Percentiles rank a stretch among this genome's conserved stretches.
phyloP scores from a whole-genome alignment of 208 protist species.

The Crithidia acanthocephali region DNA sequence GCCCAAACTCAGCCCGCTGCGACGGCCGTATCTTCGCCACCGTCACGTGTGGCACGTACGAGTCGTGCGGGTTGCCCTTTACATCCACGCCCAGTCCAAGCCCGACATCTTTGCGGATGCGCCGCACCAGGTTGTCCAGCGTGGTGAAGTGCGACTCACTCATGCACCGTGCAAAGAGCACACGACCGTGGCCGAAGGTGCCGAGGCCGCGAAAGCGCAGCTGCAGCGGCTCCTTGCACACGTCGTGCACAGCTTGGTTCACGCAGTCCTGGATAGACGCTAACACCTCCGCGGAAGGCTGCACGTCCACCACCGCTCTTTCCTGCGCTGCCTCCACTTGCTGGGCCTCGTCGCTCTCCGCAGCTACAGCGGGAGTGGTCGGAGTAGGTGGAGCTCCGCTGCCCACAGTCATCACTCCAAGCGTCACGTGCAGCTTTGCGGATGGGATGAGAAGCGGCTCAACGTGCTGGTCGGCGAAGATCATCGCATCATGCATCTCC shows the following conservation, averaged over 20 bases:
- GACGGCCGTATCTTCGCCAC: conserved; percentile 79
- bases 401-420: conserved; percentile 76
- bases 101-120: conserved; percentile 56
- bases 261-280: conserved; percentile 46
- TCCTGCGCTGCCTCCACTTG: neutral
- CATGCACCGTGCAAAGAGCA: conserved; percentile 75
- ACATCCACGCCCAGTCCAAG: conserved; percentile 67
- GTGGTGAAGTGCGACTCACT: conserved; percentile 65
- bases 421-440: conserved; percentile 78
- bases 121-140: conserved; percentile 63
- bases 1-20: conserved; percentile 55
- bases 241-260: conserved; percentile 43
- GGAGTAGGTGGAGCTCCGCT: neutral
- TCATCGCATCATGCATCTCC: conserved; percentile 74
- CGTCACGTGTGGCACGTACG: conserved; percentile 90
- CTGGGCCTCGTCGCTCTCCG: neutral
- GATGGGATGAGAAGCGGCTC: conserved; percentile 70
- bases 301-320: conserved; percentile 10
- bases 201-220: conserved; percentile 84
- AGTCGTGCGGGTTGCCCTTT: conserved; percentile 90
- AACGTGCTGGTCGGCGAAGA: conserved; percentile 64
- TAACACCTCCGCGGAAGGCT: conserved; percentile 19
- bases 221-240: conserved; percentile 53
- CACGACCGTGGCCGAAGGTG: conserved; percentile 78
- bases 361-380: too few species aligned